Conservation (phyloP, 2,329 filamentous ascomycete species). For the Neocucurbitaria cava region DNA sequence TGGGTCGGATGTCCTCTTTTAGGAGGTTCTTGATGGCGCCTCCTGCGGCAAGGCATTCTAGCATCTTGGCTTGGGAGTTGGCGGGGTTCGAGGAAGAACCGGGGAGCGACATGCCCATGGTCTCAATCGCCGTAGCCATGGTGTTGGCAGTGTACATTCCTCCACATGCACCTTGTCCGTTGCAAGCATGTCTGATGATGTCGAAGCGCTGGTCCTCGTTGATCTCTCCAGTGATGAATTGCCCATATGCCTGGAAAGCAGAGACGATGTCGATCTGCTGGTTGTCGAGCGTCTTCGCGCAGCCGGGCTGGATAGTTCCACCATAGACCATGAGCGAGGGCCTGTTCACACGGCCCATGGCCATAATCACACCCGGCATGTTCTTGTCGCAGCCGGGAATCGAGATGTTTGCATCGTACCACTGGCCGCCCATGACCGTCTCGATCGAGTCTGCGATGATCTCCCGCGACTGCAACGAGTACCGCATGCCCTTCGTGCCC, state of each 20-base stretch:
- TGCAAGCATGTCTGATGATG: constrained; percentile 91
- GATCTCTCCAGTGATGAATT: constrained; percentile 91
- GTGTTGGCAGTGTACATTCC: constrained; percentile 72
- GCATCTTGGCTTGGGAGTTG: constrained; percentile 58
- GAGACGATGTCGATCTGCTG: constrained; percentile 90
- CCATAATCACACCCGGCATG: constrained; percentile 74
- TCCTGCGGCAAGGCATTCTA: constrained; percentile 59
- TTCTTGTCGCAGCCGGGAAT: constrained; percentile 99
- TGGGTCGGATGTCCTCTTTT: constrained; percentile 58
- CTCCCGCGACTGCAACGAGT: constrained; percentile 91
- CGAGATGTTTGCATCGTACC: constrained; percentile 97
- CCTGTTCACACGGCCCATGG: constrained; percentile 93
- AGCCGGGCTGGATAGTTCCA: constrained; percentile 91
- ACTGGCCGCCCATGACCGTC: constrained; percentile 98
- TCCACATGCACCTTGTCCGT: constrained; percentile 81
- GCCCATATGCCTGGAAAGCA: constrained; percentile 96
- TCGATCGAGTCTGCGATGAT: constrained; percentile 98
- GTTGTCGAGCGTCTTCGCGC: constrained; percentile 73
- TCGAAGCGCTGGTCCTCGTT: constrained; percentile 90
- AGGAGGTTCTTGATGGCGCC: constrained; percentile 59
- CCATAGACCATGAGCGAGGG: constrained; percentile 98
- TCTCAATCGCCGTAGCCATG: constrained; percentile 59
- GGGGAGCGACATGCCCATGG: constrained; percentile 59
- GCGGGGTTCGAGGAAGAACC: constrained; percentile 61
- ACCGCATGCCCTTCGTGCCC: constrained; percentile 97